Base-by-base conservation (phyloP, 805 yeast genomes). In the Starmerella floris region DNA sequence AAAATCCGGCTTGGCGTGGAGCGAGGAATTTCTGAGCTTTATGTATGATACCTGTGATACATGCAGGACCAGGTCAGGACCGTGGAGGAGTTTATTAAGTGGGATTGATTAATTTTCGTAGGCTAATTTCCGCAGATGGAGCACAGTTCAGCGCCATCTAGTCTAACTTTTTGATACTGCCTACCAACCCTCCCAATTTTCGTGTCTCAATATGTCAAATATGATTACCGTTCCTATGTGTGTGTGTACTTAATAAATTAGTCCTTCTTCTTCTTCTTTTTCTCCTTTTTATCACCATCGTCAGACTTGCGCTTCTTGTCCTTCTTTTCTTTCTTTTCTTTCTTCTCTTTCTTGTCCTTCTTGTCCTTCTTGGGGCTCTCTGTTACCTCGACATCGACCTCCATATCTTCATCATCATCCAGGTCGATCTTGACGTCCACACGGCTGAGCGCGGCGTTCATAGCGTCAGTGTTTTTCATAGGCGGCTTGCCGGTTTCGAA, bases 401-500 rank as follows among this genome's bases (percentile, higher is more conserved):
- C 65, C 44, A 57, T 61, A 54, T 74, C 80, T 45, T 65, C 72
- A 48, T 63, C 64, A 37, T 59, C 69, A 51, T 63, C 68, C 28
- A 49, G 59, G 42, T 54, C 60, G 35, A 58, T 54, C 49, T 56
- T 53, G 37, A 56, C 61, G 35, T 71, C 74, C 40, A 68, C 63
- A 58, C 80, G 72, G 42, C 79, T 76, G 66, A 91, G 72, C 43
- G 97, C 98, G 66, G 81, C 83, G 62, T 80, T 75, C 68, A 91
- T 82, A 53, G 97, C 97, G 55, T 84, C 94, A 34, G 88, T 67
- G 62, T 91, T 91, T 74, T 88, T 91, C 77, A 87, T 81, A 59
- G 97, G 95, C 42, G 97, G 78, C 56, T 82, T 81, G 62, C 98
- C 98, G 44, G 95, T 82, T 63, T 83, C 94, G 72, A 85, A 91